Percentiles rank a stretch among this genome's conserved stretches.
phyloP scores from a whole-genome alignment of 495 filamentous ascomycete species.

The Penicillium odoratum region DNA sequence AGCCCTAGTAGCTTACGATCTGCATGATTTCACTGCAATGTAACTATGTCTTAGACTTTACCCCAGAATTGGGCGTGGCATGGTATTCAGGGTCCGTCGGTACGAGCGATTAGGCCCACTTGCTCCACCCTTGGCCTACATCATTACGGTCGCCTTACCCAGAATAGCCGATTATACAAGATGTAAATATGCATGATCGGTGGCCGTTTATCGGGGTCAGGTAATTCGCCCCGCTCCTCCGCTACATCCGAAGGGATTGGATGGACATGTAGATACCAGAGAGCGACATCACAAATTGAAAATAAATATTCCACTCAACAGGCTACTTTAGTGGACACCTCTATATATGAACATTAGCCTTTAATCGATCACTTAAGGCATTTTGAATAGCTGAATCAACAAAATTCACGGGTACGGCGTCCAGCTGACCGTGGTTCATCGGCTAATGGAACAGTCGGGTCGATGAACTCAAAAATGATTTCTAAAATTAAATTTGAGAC shows the following conservation, averaged over 20 bases:
- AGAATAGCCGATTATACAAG: neutral
- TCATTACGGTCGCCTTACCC: neutral
- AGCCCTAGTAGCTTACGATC: slow-evolving; percentile 3
- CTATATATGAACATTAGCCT: no score
- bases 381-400: no score
- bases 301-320: neutral
- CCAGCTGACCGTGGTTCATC: neutral
- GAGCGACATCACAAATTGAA: neutral
- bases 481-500: neutral
- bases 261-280: no score
- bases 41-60: slow-evolving; percentile 8
- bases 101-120: neutral
- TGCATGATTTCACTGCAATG: neutral
- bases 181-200: neutral
- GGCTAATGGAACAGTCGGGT: neutral
- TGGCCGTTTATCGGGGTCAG: neutral
- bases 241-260: neutral
- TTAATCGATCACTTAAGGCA: no score
- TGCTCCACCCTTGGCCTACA: slow-evolving; percentile 3
- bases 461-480: neutral
- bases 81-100: neutral
- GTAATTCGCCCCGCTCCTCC: neutral
- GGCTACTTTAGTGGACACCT: no score
- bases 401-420: neutral
- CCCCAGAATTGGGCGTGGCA: slow-evolving; percentile 6